Evolutionary conservation across 768 basidiomycete species (phyloP), one percentile per base, ranked within the genome.

Genomic region (Psilocybe cubensis): DNA sequence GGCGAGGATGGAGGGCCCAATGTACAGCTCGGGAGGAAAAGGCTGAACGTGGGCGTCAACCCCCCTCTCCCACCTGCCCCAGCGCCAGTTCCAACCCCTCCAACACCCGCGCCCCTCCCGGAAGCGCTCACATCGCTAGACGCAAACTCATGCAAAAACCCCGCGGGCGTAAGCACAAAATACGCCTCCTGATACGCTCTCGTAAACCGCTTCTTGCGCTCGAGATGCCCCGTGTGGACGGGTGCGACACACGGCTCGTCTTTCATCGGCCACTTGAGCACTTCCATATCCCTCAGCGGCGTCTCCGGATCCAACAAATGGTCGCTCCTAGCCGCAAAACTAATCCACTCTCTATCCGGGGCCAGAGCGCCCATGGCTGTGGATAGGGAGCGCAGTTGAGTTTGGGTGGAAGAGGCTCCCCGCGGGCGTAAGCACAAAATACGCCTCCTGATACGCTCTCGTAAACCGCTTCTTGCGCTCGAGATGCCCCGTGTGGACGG

Each of bases 381-480:
- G n/a, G n/a, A n/a, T n/a, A n/a, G n/a, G n/a, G n/a, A n/a, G n/a
- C n/a, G n/a, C n/a, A n/a, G n/a, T n/a, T n/a, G n/a, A n/a, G n/a
- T n/a, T n/a, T n/a, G n/a, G n/a, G n/a, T n/a, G n/a, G n/a, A n/a
- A n/a, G n/a, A n/a, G n/a, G n/a, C n/a, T n/a, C 1, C 97, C 97
- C 17, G 97, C 91, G 3, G 97, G 86, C 0, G 96, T 98, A 57
- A 99, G 88, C 53, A 98, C 89, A 70, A 88, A 99, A 75, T 89
- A 98, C 2, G 84, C 80, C 70, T 98, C 95, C 54, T 83, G 79
- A 70, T 94, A 97, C 0, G 86, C 71, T 52, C 94, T 84, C 38
- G 94, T 96, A 78, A 92, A 98, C 3, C 94, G 85, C 72, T 95
- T 96, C 84, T 98, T 98, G 70, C 97, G 88, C 76, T 98, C 95